These are phyloP conservation scores for Myriosclerotinia duriaeana DNA, from an alignment of 2,329 filamentous ascomycete genomes.

Conservation along the genomic window DNA sequence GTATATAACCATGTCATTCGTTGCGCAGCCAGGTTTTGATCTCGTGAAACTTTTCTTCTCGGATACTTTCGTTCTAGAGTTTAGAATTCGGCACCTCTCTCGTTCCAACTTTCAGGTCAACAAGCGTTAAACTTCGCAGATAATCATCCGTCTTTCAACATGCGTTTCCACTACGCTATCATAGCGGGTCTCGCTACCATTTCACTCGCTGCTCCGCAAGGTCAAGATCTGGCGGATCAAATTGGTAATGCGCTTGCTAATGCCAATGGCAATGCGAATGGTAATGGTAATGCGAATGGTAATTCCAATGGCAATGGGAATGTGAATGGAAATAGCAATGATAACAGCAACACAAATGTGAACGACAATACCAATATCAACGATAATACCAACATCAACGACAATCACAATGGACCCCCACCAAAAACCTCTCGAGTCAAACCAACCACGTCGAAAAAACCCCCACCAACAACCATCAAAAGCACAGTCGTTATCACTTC, in stretches of 20 bases:
- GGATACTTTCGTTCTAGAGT: slow-evolving; percentile 12
- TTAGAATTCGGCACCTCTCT: neutral
- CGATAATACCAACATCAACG: neutral
- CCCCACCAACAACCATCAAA: neutral
- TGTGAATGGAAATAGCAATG: neutral
- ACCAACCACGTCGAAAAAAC: neutral
- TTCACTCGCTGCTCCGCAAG: slow-evolving; percentile 9
- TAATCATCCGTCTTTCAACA: neutral
- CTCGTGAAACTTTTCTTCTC: slow-evolving; percentile 14
- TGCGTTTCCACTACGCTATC: slow-evolving; percentile 17
- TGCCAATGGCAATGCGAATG: neutral
- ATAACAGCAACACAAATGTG: slow-evolving; percentile 7
- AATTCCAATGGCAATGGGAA: slow-evolving; percentile 2
- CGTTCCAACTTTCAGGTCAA: slow-evolving; percentile 2
- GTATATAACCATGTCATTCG: slow-evolving; percentile 23
- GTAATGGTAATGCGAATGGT: neutral
- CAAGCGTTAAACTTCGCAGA: neutral
- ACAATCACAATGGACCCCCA: neutral
- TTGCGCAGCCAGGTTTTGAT: neutral
- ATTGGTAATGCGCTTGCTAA: neutral
- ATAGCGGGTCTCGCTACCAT: slow-evolving; percentile 12
- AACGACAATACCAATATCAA: slow-evolving; percentile 12
- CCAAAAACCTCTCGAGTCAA: too few species aligned
- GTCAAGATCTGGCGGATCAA: neutral
- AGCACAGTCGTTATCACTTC: slow-evolving; percentile 6